Evolutionary conservation across 306 rosid genomes (phyloP).

Genomic region (Inga oerstediana): DNA sequence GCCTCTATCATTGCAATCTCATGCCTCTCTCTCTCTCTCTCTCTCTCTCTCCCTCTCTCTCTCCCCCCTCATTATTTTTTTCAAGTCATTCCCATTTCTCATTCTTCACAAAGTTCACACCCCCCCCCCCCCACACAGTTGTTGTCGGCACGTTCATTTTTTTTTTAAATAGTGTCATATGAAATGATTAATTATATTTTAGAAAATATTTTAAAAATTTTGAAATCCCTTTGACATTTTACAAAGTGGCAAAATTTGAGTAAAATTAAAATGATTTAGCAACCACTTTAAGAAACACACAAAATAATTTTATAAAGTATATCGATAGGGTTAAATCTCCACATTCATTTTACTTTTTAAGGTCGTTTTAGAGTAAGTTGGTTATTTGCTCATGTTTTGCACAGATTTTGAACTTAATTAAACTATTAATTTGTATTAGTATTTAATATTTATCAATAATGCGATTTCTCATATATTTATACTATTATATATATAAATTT

Average conservation of each 20-base stretch:
- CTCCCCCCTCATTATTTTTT: not conserved
- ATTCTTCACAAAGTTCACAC: not conserved
- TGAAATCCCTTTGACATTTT: not conserved
- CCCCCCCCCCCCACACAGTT: not conserved
- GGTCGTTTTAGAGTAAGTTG: too few relatives aligned
- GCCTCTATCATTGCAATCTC: not conserved
- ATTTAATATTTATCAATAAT: not conserved
- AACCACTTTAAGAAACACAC: not conserved
- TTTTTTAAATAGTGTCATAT: too few relatives aligned
- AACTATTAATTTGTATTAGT: too few relatives aligned
- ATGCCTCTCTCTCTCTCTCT: not conserved
- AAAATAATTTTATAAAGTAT: not conserved
- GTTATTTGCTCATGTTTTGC: too few relatives aligned
- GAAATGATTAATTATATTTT: not conserved
- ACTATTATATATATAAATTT: not conserved
- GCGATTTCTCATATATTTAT: not conserved
- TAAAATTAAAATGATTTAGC: not conserved
- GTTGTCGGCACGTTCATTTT: not conserved
- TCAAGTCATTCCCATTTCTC: not conserved
- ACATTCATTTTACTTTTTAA: not conserved
- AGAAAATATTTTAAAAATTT: not conserved
- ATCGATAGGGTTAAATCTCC: not conserved
- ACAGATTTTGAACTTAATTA: not conserved
- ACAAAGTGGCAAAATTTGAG: not conserved
- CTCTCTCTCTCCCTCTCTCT: not conserved